These are phyloP conservation scores for Rhynchospora pubera DNA, from an alignment of 176 grass and related monocot species.

Conservation along the genomic window DNA sequence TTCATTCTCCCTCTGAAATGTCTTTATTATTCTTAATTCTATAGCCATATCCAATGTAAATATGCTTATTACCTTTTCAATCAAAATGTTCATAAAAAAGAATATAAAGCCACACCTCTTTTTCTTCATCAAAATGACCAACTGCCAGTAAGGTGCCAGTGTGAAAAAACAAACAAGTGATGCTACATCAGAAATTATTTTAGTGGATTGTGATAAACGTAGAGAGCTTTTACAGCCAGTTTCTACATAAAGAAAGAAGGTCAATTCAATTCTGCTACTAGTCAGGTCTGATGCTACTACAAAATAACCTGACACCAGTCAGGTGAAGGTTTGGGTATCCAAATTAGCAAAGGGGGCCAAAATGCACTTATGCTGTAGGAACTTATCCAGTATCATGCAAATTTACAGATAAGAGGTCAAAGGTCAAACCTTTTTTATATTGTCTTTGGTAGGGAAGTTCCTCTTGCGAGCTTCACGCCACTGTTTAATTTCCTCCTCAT, in stretches of 20 bases:
- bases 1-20: background rate
- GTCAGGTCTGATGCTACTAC: background rate
- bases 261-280: background rate
- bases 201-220: background rate
- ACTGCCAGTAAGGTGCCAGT: background rate
- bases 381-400: background rate
- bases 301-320: background rate
- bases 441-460: constrained; percentile 68
- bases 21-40: background rate
- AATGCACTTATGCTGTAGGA: background rate
- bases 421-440: constrained; percentile 58
- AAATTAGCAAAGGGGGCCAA: background rate
- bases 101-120: background rate
- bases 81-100: background rate
- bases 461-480: constrained; percentile 82
- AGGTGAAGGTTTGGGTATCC: background rate
- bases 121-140: background rate
- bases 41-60: background rate
- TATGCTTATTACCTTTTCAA: background rate
- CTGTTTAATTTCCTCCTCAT: constrained; percentile 68
- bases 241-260: constrained; percentile 49
- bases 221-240: constrained; percentile 20
- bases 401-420: background rate
- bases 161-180: constrained; percentile 14
- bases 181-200: constrained; percentile 16